Base-by-base conservation (phyloP, 768 basidiomycete species). In the Naganishia randhawae region DNA sequence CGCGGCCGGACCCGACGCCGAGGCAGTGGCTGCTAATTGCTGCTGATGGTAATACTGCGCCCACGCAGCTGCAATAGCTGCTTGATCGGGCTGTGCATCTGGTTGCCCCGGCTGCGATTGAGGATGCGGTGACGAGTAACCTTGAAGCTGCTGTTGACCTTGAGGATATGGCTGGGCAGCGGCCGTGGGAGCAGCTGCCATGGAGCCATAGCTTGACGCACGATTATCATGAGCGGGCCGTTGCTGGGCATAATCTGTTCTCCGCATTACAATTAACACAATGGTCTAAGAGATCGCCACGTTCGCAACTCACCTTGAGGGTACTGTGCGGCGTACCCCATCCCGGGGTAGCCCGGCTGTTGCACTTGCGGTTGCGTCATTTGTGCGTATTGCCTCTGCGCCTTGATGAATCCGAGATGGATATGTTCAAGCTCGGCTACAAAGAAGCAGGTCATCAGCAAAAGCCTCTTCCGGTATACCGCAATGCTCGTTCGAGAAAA, bases 401-500 rank as follows among this genome's bases (percentile, higher is more conserved):
- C 94, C 50, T 88, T 86, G 32, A 93, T 85, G 74, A 98, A 96
- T 19, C 87, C 92, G 80, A 94, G 91, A 78, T 93, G 93, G 90
- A 97, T 94, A 1, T 89, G 87, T 7, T 93, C 88, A 35, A 97
- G 83, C 79, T 98, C 95, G 66, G 93, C 94, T 95, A 72, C 25
- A 37, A 17, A 31, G n/a, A 61, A 52, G 63, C 33, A 42, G 29
- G 6, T 63, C n/a, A 25, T 63, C 67, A 67, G 52, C 29, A 37
- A 48, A 31, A 57, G 31, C 33, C 41, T 45, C 39, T 29, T 17
- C 32, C 9, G 22, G 1, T 29, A 25, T 35, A 31, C 3, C 54
- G 65, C 41, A 55, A 71, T 19, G n/a, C 8, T 50, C 51, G n/a
- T 3, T n/a, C n/a, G n/a, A n/a, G n/a, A n/a, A n/a, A 42, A 33